phyloP scores from a whole-genome alignment of 768 basidiomycete species.

The Russula abietina region DNA sequence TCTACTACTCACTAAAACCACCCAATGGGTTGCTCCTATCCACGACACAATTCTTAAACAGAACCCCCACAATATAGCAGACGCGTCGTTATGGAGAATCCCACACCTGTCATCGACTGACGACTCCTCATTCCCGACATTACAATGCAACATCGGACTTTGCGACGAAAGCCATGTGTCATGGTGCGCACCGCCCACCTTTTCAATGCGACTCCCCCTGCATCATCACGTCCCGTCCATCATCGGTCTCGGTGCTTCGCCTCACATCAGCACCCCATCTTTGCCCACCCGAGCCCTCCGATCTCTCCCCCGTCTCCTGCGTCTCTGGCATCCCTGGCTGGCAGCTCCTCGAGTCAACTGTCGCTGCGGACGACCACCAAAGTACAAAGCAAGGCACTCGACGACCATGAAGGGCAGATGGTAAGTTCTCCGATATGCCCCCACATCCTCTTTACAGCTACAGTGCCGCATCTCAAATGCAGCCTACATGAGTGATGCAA shows the following conservation, averaged over 20 bases:
- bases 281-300: constrained; percentile 31
- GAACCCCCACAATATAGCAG: too few relatives aligned
- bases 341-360: not conserved
- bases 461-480: constrained; percentile 61
- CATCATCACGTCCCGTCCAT: constrained; percentile 90
- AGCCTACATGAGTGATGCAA: constrained; percentile 87
- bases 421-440: constrained; percentile 38
- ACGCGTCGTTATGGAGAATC: too few relatives aligned
- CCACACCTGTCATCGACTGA: too few relatives aligned
- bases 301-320: constrained; percentile 20
- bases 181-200: constrained; percentile 85
- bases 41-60: too few relatives aligned
- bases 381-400: constrained; percentile 46
- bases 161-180: constrained; percentile 64
- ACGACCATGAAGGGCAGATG: constrained; percentile 63
- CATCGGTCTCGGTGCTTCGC: constrained; percentile 79
- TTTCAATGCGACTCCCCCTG: constrained; percentile 89
- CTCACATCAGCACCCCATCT: constrained; percentile 44
- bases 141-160: constrained; percentile 67
- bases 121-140: too few relatives aligned
- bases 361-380: constrained; percentile 24
- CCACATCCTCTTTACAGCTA: not conserved
- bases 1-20: too few relatives aligned
- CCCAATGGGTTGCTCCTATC: too few relatives aligned
- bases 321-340: constrained; percentile 20